A percentile compares a stretch with the other conserved stretches of the same genome.
Evolutionary conservation across 169 alveolate genomes (phyloP).

Genomic region (Plasmodium vivax): DNA sequence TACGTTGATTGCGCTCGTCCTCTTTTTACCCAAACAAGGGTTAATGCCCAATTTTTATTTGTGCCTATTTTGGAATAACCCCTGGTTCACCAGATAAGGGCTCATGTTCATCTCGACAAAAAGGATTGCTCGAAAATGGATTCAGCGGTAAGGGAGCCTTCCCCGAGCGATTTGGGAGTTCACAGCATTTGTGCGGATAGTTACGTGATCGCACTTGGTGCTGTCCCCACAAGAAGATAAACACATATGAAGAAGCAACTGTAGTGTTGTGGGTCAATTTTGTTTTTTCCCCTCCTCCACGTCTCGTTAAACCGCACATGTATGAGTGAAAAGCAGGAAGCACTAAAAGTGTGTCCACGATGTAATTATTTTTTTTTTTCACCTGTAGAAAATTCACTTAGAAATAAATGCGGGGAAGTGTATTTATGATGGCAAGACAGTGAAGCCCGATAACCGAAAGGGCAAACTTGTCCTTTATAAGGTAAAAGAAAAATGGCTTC

Average conservation of each 20-base stretch:
- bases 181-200: not conserved
- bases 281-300: not conserved
- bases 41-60: not conserved
- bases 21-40: not conserved
- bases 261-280: not conserved
- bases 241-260: not conserved
- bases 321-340: not conserved
- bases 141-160: not conserved
- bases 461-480: constrained; percentile 72
- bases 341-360: not conserved
- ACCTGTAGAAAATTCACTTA: constrained; percentile 50
- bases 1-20: not conserved
- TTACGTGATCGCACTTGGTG: not conserved
- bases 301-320: not conserved
- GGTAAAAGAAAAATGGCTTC: constrained; percentile 7
- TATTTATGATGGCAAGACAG: constrained; percentile 66
- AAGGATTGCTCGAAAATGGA: not conserved
- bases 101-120: not conserved
- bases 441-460: constrained; percentile 68
- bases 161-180: not conserved
- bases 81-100: not conserved
- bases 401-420: constrained; percentile 75
- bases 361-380: not conserved
- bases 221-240: not conserved
- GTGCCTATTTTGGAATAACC: not conserved